Base-by-base conservation (phyloP, 495 filamentous ascomycete genomes). In the Tetracladium setigerum region DNA sequence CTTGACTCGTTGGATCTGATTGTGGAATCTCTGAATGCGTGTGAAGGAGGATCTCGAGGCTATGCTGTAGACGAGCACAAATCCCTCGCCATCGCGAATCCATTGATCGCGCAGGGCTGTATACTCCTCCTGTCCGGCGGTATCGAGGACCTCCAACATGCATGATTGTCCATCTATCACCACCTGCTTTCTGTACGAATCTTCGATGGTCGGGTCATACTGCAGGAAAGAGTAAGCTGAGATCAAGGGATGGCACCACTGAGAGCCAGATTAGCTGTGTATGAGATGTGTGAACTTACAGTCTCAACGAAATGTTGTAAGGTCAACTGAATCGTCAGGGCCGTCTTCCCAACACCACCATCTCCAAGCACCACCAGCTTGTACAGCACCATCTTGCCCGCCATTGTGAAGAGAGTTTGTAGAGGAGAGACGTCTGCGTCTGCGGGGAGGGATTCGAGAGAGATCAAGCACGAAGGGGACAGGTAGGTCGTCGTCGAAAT, bases 41-140 rank as follows among this genome's bases (percentile, higher is more conserved):
- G 83, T 82, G 64, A 98, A 97, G 12, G 90, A 96, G 33, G 91
- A 87, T 49, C 92, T 81, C 32, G 89, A 95, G 27, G 91, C 92
- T 64, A 98, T 95, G 69, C 89, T 95, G 74, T 98, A 97, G 37
- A 98, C 94, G 43, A 98, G 74, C 6, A 98, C 85, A 62, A 98
- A 97, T 1, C 94, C 92, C 64, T 98, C 94, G 30, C 92, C 92
- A 61, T 97, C 91, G 33, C 94, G 78, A 58, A 97, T 97, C 92
- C 92, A 97, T 69, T 97, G 92, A 63, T 98, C 92, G 56, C 92
- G 77, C 59, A 97, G 72, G 32, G 94, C 92, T 44, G 90, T 97
- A 66, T 98, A 98, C 68, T 98, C 92, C 69, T 98, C 92, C 67
- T 98, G 94, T n/a, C 92, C 92, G 30, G 92, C 92, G 27, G 94